Base-by-base conservation (phyloP, 768 basidiomycete species). In the Mycena capillaripes region DNA sequence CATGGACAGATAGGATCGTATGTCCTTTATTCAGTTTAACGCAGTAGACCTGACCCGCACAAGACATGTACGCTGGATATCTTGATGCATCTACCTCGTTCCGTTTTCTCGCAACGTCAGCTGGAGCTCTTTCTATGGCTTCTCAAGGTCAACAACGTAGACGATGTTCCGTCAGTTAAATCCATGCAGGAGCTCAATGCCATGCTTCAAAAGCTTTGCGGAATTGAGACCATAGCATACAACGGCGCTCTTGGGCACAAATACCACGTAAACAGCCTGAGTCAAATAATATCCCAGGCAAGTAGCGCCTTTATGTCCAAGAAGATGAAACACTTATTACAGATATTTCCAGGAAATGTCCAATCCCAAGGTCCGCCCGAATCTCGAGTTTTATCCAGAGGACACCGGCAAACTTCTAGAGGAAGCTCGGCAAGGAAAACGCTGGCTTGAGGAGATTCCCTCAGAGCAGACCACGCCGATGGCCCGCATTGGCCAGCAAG, bases 321-420 rank as follows among this genome's bases (percentile, higher is more conserved):
- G 6, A 36, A 36, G 34, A n/a, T n/a, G n/a, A n/a, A n/a, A n/a
- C n/a, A n/a, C n/a, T n/a, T 36, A 36, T 36, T 36, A 12, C 23
- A 40, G 21, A 44, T 59, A 40, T 36, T 6, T 36, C n/a, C 50
- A 84, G 83, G 85, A 85, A 77, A 81, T 84, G 77, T 74, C 81
- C 4, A 86, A 86, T 64, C 83, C 83, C 0, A 27, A 48, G n/a
- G 79, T 86, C 14, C 76, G 80, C 0, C 69, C 72, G 0, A 76
- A 82, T 50, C 71, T 86, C 0, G 48, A 57, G 2, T 80, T 81
- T 62, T 81, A 82, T 62, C 83, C 84, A 12, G 82, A 84, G 72
- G 84, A 84, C 70, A 64, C 61, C 27, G 79, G 81, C 2, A 23
- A 61, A 3, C 40, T 81, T 0, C 27, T 52, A 0, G 77, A 84